Percentiles rank a stretch among this genome's conserved stretches.
Conservation (phyloP, 2,329 filamentous ascomycete species). For the Hortaea sp. region DNA sequence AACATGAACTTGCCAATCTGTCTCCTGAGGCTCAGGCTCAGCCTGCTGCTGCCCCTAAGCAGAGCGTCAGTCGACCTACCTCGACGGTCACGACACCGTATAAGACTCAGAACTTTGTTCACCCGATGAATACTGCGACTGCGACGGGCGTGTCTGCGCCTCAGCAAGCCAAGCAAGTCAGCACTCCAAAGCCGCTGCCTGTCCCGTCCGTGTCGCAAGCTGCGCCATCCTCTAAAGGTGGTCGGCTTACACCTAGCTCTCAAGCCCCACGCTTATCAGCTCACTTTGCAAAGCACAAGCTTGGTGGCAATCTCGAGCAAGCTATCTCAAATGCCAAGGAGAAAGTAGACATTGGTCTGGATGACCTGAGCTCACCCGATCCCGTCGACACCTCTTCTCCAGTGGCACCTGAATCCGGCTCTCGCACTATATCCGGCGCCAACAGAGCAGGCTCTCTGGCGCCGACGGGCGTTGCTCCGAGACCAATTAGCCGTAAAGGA, state of each 20-base stretch:
- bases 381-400: conserved; percentile 14
- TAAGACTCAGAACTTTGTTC: conserved; percentile 14
- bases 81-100: conserved; percentile 10
- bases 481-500: conserved; percentile 12
- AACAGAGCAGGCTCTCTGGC: conserved; percentile 2
- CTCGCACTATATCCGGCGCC: conserved; percentile 7
- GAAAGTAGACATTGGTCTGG: conserved; percentile 22
- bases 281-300: conserved; percentile 30
- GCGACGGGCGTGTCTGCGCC: not conserved
- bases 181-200: conserved; percentile 7
- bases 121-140: conserved; percentile 17
- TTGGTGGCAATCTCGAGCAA: conserved; percentile 28
- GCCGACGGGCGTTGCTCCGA: not conserved
- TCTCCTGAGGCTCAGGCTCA: conserved; percentile 17
- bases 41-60: conserved; percentile 6
- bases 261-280: conserved; percentile 33
- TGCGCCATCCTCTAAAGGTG: conserved; percentile 1
- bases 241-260: conserved; percentile 28
- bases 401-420: conserved; percentile 7
- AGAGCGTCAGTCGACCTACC: conserved; percentile 5
- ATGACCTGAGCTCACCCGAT: conserved; percentile 19
- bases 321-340: conserved; percentile 21
- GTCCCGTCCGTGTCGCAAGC: not conserved
- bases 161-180: conserved; percentile 4
- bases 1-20: conserved; percentile 41